Evolutionary conservation across 345 rosid genomes (phyloP).

Genomic region (Pugionium dolabratum): DNA sequence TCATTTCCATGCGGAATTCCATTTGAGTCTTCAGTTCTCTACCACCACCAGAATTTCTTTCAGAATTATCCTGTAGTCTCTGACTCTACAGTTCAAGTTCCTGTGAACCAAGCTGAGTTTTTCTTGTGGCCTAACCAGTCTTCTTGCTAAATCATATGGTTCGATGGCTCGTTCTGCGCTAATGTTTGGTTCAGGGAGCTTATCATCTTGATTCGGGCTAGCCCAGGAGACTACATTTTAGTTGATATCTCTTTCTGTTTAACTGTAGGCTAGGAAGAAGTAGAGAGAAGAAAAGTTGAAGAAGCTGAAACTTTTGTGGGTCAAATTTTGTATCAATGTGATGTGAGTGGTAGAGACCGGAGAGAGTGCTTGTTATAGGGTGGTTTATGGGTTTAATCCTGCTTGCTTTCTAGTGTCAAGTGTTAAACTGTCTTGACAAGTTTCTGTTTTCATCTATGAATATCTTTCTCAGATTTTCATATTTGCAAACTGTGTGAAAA

Average conservation of each 20-base stretch:
- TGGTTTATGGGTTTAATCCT: too few relatives aligned
- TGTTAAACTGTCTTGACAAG: too few relatives aligned
- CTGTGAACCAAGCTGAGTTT: slow-evolving; percentile 31
- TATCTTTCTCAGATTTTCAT: too few relatives aligned
- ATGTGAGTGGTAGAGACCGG: background rate
- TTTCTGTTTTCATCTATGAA: too few relatives aligned
- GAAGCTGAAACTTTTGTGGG: slow-evolving; percentile 24
- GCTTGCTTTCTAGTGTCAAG: too few relatives aligned
- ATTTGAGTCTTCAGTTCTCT: slow-evolving; percentile 22
- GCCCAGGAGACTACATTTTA: background rate
- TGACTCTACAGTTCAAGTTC: slow-evolving; percentile 26
- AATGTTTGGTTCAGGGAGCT: background rate
- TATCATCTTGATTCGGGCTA: slow-evolving; percentile 23
- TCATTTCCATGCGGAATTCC: slow-evolving; percentile 34
- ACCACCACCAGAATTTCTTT: slow-evolving; percentile 23
- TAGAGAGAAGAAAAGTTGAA: slow-evolving; percentile 3
- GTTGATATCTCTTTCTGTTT: background rate
- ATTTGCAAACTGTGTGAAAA: too few relatives aligned
- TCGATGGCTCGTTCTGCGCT: background rate
- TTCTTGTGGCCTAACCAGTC: slow-evolving; percentile 33
- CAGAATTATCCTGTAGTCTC: slow-evolving; percentile 25
- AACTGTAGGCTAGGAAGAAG: slow-evolving; percentile 22
- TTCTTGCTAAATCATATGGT: slow-evolving; percentile 19
- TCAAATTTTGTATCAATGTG: slow-evolving; percentile 17
- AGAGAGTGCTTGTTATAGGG: too few relatives aligned